Base-by-base conservation (phyloP, 1,139 yeast species). In the Pneumocystis oryctolagi region DNA sequence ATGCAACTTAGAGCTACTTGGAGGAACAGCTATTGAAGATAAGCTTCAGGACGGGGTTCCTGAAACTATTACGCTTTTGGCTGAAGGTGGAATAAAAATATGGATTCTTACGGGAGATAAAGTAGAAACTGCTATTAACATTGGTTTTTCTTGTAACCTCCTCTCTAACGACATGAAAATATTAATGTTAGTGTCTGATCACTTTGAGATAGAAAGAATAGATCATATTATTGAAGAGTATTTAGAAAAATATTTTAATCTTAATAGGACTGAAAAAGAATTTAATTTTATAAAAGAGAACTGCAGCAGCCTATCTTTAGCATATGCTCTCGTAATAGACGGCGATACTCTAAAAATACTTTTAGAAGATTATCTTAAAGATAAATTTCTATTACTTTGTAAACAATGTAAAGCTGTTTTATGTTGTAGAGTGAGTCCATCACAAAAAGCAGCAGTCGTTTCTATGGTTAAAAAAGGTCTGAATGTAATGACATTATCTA, bases 21-120 rank as follows among this genome's bases (percentile, higher is more conserved):
- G 98, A 66, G 98, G 97, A 69, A 92, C 98, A 37, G 98, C 98
- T 25, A 92, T 92, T 73, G 98, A 92, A 73, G 98, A 92, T 75
- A 80, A 96, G 70, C 79, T 92, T 65, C 98, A 92, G 76, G 89
- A 84, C 66, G 98, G 97, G 72, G 98, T 92, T 20, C 97, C 98
- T 1, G 95, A 89, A 69, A 82, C 97, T 3, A 92, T 92, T 73
- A 85, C 89, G 12, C 75, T 87, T 60, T 79, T 92, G 64, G 88
- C 86, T 14, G 82, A 84, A 68, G 97, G 97, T 8, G 98, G 98
- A 70, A 87, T 92, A 68, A 92, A 92, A 74, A 78, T 92, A 63
- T 92, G 98, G 98, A 97, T 92, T 55, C 79, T 92, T 64, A 92
- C 98, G 20, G 98, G 98, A 74, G 98, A 92, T 75, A 87, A 90